Evolutionary conservation across 805 yeast genomes (phyloP), one percentile per base, ranked within the genome.

Genomic region (Barnettozyma siamensis): DNA sequence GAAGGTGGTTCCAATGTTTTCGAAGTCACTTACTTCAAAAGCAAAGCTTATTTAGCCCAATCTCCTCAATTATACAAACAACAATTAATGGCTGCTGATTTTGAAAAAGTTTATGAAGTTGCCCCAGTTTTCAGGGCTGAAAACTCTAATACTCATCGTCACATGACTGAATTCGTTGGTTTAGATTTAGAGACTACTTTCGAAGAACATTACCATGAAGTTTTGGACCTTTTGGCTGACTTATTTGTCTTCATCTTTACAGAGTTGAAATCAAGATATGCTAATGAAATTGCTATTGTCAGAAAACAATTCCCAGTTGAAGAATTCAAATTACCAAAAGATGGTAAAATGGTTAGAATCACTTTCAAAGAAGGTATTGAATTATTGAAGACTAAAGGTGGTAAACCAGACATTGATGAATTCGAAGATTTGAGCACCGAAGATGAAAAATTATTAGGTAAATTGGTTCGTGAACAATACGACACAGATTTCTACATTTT

Each of bases 71-170:
- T 93, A 53, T 87, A 93, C 74, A 93, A 93, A 73, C 98, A 93
- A 72, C 96, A 91, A 75, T 78, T 91, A 64, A 93, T 93, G 67
- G 96, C 97, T 35, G 94, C 95, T 45, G 99, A 93, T 70, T 93
- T 91, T 57, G 99, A 93, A 72, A 80, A 78, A 58, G 99, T 93
- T 37, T 93, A 79, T 62, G 99, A 93, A 71, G 76, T 93, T 58
- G 98, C 93, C 2, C 98, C 99, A 29, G 98, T 93, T 33, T 93
- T 93, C 78, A 80, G 99, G 69, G 99, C 99, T 43, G 99, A 93
- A 67, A 91, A 93, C 75, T 91, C 98, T 47, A 89, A 93, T 73
- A 91, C 99, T 17, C 98, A 93, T 67, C 89, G 99, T 71, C 99
- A 93, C 68, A 83, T 93, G 95, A 93, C 99, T 43, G 99, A 93